phyloP scores from a whole-genome alignment of 2,329 filamentous ascomycete species.

The Arthroderma sp. region DNA sequence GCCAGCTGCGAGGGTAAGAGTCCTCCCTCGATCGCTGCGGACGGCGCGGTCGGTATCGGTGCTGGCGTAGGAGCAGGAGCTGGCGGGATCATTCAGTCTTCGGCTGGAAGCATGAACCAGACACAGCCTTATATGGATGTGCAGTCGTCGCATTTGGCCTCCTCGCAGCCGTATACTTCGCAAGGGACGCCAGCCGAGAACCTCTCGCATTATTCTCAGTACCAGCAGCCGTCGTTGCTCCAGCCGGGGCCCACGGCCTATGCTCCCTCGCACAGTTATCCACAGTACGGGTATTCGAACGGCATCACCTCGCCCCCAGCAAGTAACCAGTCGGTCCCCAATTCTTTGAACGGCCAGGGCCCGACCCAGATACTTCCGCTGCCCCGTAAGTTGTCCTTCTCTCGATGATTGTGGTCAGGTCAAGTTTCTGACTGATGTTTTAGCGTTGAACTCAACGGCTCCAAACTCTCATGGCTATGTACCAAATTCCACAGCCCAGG shows the following conservation, averaged over 20 bases:
- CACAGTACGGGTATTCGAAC: slow-evolving; percentile 62
- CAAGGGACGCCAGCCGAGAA: slow-evolving; percentile 64
- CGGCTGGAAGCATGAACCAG: slow-evolving; percentile 61
- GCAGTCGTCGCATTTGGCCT: slow-evolving; percentile 61
- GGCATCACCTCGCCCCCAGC: slow-evolving; percentile 70
- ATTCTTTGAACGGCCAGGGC: slow-evolving; percentile 53
- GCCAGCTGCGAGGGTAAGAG: slow-evolving; percentile 48
- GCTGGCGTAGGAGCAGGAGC: slow-evolving; percentile 12
- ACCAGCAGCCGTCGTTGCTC: slow-evolving; percentile 59
- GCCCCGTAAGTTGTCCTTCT: slow-evolving; percentile 32
- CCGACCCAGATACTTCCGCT: slow-evolving; percentile 62
- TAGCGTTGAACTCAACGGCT: slow-evolving; percentile 18
- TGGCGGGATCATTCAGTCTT: neutral
- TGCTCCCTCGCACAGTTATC: slow-evolving; percentile 47
- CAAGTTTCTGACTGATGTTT: neutral
- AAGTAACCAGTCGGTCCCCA: slow-evolving; percentile 54
- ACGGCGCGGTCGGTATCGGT: slow-evolving; percentile 39
- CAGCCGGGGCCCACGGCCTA: slow-evolving; percentile 63
- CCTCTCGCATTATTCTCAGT: slow-evolving; percentile 66
- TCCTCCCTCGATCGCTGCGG: slow-evolving; percentile 47
- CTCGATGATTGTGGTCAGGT: neutral
- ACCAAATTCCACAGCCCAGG: slow-evolving; percentile 28
- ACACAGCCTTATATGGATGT: slow-evolving; percentile 76
- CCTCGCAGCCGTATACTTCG: slow-evolving; percentile 60
- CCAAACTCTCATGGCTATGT: slow-evolving; percentile 29